Percentiles rank a stretch among this genome's conserved stretches.
These are phyloP conservation scores for Castanospermum australe DNA, from an alignment of 306 rosid genomes.

Conservation along the genomic window DNA sequence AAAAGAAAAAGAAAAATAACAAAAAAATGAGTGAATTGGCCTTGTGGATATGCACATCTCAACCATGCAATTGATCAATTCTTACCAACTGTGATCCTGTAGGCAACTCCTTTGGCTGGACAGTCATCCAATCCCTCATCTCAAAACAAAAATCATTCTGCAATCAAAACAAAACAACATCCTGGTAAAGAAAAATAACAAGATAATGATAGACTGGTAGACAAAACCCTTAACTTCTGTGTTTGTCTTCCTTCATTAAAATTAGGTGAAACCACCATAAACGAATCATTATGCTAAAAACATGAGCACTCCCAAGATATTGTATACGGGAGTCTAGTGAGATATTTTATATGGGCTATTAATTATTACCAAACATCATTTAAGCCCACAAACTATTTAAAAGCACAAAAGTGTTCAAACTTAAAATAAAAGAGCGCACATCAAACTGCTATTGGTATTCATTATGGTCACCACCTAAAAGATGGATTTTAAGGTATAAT, in stretches of 20 bases:
- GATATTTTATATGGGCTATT: not conserved
- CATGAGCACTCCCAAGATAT: not conserved
- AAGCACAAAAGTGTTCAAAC: conserved; percentile 1
- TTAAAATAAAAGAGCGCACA: not conserved
- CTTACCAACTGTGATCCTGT: conserved; percentile 71
- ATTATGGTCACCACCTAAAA: not conserved
- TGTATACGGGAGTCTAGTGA: not conserved
- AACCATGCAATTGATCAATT: conserved; percentile 17
- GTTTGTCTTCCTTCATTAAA: not conserved
- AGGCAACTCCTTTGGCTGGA: conserved; percentile 70
- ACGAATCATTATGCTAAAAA: not conserved
- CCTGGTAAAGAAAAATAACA: conserved; percentile 19
- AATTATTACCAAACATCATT: not conserved
- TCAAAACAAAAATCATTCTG: conserved; percentile 92
- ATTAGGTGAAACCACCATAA: not conserved
- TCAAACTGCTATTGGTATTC: not conserved
- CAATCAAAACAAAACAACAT: conserved; percentile 20
- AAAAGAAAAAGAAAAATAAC: not conserved
- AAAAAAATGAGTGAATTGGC: not conserved
- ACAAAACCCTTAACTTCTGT: not conserved
- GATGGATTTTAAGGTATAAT: not conserved
- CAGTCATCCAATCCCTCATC: conserved; percentile 88
- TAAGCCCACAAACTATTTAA: conserved; percentile 5
- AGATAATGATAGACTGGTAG: not conserved
- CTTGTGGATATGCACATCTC: conserved; percentile 6